Percentiles rank a stretch among this genome's conserved stretches.
Conservation (phyloP, 1,284 basidiomycete genomes). For the Mycosarcoma mackinlayi region DNA sequence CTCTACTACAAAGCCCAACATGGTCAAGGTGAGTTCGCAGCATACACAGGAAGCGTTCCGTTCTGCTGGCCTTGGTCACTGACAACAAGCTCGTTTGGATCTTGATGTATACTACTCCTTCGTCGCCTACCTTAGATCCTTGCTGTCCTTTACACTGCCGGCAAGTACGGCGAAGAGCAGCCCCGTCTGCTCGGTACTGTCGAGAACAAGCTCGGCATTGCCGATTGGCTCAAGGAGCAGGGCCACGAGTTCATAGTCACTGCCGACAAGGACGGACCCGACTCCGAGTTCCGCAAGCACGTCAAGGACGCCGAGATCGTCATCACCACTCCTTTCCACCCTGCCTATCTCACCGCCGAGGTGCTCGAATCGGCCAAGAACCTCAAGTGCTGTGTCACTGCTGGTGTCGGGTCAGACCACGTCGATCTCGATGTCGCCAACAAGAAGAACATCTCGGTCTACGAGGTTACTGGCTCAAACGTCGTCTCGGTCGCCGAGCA, state of each 20-base stretch:
- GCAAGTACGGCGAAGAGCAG: constrained; percentile 81
- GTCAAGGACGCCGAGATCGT: constrained; percentile 75
- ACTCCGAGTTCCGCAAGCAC: constrained; percentile 88
- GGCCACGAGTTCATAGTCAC: constrained; percentile 77
- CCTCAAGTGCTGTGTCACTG: constrained; percentile 90
- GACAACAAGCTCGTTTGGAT: neutral
- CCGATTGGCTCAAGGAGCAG: constrained; percentile 71
- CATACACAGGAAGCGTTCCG: too few species aligned
- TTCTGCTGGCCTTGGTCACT: too few species aligned
- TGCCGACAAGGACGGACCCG: constrained; percentile 85
- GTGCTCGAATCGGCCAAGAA: constrained; percentile 84
- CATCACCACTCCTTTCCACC: constrained; percentile 86
- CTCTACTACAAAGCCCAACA: constrained; percentile 47
- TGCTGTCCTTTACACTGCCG: constrained; percentile 78
- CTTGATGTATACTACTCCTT: too few species aligned
- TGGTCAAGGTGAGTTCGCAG: constrained; percentile 44
- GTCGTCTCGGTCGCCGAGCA: constrained; percentile 89
- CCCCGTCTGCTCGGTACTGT: constrained; percentile 86
- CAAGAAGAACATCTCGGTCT: constrained; percentile 81
- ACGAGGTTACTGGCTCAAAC: constrained; percentile 77
- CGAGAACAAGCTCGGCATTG: constrained; percentile 76
- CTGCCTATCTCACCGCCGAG: constrained; percentile 84
- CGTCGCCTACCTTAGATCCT: constrained; percentile 73
- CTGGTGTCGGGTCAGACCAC: constrained; percentile 89
- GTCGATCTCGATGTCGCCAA: constrained; percentile 90